These are phyloP conservation scores for Galerina sulciceps DNA, from an alignment of 768 basidiomycete species.

Conservation along the genomic window DNA sequence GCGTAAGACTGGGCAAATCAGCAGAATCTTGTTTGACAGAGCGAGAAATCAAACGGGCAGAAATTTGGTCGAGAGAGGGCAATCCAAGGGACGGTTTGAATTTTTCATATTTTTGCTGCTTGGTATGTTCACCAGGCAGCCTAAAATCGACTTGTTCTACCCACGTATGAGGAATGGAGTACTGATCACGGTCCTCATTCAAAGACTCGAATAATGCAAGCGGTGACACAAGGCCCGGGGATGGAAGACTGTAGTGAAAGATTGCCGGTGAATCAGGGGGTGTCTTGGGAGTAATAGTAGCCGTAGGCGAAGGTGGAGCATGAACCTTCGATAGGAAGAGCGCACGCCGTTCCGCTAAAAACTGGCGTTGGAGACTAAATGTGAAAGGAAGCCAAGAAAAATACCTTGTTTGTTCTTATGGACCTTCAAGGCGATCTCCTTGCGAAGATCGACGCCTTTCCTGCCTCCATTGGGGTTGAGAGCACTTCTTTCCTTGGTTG, in stretches of 20 bases:
- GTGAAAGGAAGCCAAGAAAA: slow-evolving; percentile 23
- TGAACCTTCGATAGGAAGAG: slow-evolving; percentile 75
- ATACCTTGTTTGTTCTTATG: slow-evolving; percentile 78
- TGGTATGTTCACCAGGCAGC: slow-evolving; percentile 32
- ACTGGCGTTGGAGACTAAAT: slow-evolving; percentile 4
- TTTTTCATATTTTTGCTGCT: slow-evolving; percentile 18
- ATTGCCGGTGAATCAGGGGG: slow-evolving; percentile 73
- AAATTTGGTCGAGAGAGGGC: slow-evolving; percentile 80
- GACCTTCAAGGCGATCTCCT: slow-evolving; percentile 73
- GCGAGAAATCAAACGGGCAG: slow-evolving; percentile 58
- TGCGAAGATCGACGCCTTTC: slow-evolving; percentile 63
- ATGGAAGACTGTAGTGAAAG: slow-evolving; percentile 72
- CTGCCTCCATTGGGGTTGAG: slow-evolving; percentile 40
- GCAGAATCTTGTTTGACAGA: slow-evolving; percentile 29
- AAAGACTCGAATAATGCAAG: slow-evolving; percentile 60
- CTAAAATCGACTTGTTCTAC: slow-evolving; percentile 73
- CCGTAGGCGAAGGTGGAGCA: slow-evolving; percentile 66
- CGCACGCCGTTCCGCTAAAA: slow-evolving; percentile 70
- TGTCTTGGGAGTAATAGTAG: slow-evolving; percentile 61
- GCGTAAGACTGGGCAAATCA: slow-evolving; percentile 28
- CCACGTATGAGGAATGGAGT: slow-evolving; percentile 47
- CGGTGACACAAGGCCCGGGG: slow-evolving; percentile 68
- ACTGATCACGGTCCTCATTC: slow-evolving; percentile 30
- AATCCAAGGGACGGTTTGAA: slow-evolving; percentile 25
- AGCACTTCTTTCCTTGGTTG: slow-evolving; percentile 62